A percentile compares a stretch with the other conserved stretches of the same genome.
phyloP scores from a whole-genome alignment of 179 eudicot species.

The Silene vulgaris region DNA sequence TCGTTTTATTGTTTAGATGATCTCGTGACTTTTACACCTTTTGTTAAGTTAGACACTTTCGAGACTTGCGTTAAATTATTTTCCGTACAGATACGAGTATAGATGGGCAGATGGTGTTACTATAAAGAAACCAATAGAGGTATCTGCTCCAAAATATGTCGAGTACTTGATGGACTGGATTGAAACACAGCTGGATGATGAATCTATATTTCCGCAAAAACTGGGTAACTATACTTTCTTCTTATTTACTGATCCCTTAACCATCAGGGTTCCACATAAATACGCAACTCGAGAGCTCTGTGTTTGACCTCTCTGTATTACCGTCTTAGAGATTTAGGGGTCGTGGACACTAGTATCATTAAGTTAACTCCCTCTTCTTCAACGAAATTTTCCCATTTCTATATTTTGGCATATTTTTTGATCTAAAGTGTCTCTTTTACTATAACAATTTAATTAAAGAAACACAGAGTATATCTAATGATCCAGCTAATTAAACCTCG shows the following conservation, averaged over 20 bases:
- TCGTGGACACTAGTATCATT: too few relatives aligned
- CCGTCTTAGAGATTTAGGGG: too few relatives aligned
- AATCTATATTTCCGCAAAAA: conserved; percentile 55
- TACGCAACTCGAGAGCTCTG: background rate
- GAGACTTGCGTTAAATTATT: conserved; percentile 13
- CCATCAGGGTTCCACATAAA: background rate
- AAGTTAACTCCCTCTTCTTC: too few relatives aligned
- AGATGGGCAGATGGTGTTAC: conserved; percentile 71
- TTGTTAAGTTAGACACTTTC: background rate
- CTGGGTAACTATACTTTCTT: conserved; percentile 33
- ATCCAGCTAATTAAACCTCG: too few relatives aligned
- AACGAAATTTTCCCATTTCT: too few relatives aligned
- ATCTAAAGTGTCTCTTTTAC: too few relatives aligned
- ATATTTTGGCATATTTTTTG: too few relatives aligned
- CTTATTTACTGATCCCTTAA: background rate
- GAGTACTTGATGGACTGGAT: conserved; percentile 74
- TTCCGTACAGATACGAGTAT: conserved; percentile 48
- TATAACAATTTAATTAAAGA: too few relatives aligned
- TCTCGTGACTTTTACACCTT: background rate
- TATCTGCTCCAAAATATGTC: conserved; percentile 64
- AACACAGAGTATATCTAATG: too few relatives aligned
- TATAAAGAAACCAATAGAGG: conserved; percentile 62
- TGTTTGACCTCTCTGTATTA: background rate
- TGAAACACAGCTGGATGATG: conserved; percentile 56
- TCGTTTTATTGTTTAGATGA: too few relatives aligned